These are phyloP conservation scores for Aquanectria penicillioides DNA, from an alignment of 2,329 filamentous ascomycete genomes.

Conservation along the genomic window DNA sequence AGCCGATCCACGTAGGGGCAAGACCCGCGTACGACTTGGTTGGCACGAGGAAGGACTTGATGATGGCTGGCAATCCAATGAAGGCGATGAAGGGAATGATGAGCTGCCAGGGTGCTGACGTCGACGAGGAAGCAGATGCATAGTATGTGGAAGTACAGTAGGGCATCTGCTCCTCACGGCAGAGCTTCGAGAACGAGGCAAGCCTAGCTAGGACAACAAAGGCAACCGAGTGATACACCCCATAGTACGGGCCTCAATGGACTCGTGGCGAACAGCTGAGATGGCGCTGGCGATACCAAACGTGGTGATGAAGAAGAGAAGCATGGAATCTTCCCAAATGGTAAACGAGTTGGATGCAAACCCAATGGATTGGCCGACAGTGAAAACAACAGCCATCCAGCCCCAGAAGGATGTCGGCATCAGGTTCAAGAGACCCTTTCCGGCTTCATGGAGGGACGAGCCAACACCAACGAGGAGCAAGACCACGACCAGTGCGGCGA, in stretches of 20 bases:
- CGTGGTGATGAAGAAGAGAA: constrained; percentile 89
- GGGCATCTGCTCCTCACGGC: constrained; percentile 98
- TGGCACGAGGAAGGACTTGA: constrained; percentile 82
- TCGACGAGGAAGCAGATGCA: constrained; percentile 88
- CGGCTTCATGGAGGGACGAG: constrained; percentile 53
- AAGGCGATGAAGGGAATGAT: constrained; percentile 80
- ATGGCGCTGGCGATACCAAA: constrained; percentile 82
- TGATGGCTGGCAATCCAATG: constrained; percentile 75
- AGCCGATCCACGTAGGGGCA: constrained; percentile 84
- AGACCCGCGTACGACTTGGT: constrained; percentile 90
- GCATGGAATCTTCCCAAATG: constrained; percentile 97
- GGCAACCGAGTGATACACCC: constrained; percentile 86
- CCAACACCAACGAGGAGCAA: constrained; percentile 54
- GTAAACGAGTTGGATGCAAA: constrained; percentile 99
- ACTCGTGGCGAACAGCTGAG: constrained; percentile 78
- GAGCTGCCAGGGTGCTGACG: constrained; percentile 91
- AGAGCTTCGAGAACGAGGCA: constrained; percentile 89
- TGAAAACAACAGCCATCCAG: constrained; percentile 84
- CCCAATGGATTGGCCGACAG: constrained; percentile 86
- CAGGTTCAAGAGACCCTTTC: constrained; percentile 60
- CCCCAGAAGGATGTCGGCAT: constrained; percentile 85
- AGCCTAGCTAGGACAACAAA: constrained; percentile 83
- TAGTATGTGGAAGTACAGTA: constrained; percentile 97
- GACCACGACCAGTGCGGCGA: constrained; percentile 52
- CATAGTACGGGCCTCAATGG: constrained; percentile 74